Percentiles rank a stretch among this genome's conserved stretches.
Evolutionary conservation across 352 stramenopile species (phyloP).

Genomic region (Phytopythium sindhum): DNA sequence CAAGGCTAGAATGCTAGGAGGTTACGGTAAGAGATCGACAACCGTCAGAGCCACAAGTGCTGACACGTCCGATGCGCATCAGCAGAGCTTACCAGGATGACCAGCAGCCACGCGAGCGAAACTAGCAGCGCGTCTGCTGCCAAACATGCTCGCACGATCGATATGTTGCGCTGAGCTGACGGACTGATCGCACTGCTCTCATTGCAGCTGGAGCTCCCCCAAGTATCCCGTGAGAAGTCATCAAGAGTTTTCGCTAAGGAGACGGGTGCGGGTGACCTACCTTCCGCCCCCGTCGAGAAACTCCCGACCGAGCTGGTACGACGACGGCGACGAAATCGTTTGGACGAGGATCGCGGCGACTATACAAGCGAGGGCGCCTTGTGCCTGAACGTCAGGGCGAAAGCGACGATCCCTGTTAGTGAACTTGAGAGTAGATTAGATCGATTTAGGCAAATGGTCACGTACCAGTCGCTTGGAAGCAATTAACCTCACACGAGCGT

Average conservation of each 20-base stretch:
- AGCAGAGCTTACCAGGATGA: conserved; percentile 37
- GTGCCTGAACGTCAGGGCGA: conserved; percentile 18
- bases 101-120: conserved; percentile 44
- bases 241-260: not conserved
- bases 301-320: conserved; percentile 35
- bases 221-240: not conserved
- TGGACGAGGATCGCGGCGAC: conserved; percentile 30
- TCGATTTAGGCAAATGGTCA: not conserved
- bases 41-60: not conserved
- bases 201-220: conserved; percentile 16
- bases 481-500: not conserved
- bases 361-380: conserved; percentile 25
- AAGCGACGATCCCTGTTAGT: not conserved
- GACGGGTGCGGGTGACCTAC: conserved; percentile 16
- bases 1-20: conserved; percentile 1
- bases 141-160: conserved; percentile 26
- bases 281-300: conserved; percentile 32
- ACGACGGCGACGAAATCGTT: conserved; percentile 38
- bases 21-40: not conserved
- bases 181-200: conserved; percentile 16
- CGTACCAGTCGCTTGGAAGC: conserved; percentile 26
- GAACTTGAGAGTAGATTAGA: not conserved
- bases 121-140: conserved; percentile 40
- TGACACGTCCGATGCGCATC: not conserved
- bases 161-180: conserved; percentile 17